A percentile compares a stretch with the other conserved stretches of the same genome.
Evolutionary conservation across 495 filamentous ascomycete genomes (phyloP).

Genomic region (Aspergillus carlsbadensis): DNA sequence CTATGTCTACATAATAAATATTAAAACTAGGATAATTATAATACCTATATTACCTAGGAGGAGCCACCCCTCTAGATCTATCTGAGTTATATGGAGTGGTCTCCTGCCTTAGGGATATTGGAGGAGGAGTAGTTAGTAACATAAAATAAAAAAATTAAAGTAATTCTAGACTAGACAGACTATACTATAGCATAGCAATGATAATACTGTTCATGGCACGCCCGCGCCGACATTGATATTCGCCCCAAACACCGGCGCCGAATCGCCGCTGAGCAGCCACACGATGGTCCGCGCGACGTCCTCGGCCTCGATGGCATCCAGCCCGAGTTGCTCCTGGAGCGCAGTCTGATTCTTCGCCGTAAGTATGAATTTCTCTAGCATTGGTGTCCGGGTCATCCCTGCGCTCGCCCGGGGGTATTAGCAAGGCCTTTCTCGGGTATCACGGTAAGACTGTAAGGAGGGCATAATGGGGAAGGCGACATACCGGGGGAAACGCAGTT

Average conservation of each 20-base stretch:
- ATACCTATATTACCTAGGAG: too few species aligned
- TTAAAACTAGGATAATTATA: too few species aligned
- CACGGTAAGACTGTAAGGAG: too few species aligned
- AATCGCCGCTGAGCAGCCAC: slow-evolving; percentile 11
- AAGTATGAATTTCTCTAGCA: slow-evolving; percentile 1
- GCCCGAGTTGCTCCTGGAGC: neutral
- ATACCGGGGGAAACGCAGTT: slow-evolving; percentile 13
- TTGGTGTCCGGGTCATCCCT: slow-evolving; percentile 5
- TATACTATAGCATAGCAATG: too few species aligned
- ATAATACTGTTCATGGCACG: neutral
- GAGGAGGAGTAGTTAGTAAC: too few species aligned
- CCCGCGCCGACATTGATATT: slow-evolving; percentile 12
- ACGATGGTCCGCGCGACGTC: slow-evolving; percentile 13
- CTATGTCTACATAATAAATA: too few species aligned
- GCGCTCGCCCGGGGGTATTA: neutral
- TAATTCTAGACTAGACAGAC: too few species aligned
- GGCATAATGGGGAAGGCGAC: neutral
- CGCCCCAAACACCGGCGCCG: slow-evolving; percentile 4
- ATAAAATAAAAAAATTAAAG: too few species aligned
- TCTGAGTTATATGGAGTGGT: too few species aligned
- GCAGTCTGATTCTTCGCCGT: neutral
- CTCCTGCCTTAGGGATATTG: too few species aligned
- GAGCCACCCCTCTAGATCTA: too few species aligned
- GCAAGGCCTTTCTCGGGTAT: too few species aligned
- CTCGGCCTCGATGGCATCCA: neutral